Evolutionary conservation across 2,329 filamentous ascomycete species (phyloP).

Genomic region (Aspergillus pseudoterreus): DNA sequence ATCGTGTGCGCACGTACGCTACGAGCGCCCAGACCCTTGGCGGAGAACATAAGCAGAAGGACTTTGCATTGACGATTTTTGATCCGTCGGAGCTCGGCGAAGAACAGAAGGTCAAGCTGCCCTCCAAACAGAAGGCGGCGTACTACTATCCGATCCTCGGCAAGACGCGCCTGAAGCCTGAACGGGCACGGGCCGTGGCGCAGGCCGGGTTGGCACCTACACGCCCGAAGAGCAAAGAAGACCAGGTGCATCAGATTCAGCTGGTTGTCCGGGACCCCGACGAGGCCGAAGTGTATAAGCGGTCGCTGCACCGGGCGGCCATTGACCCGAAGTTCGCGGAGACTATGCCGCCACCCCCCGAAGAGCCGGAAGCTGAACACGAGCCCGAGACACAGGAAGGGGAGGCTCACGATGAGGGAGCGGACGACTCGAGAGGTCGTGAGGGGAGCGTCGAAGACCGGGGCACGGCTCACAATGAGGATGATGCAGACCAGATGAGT

Average conservation of each 20-base stretch:
- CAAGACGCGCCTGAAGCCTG: constrained; percentile 54
- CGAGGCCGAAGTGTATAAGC: constrained; percentile 47
- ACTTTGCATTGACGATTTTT: constrained; percentile 58
- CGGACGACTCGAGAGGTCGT: background rate
- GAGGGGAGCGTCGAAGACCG: constrained; percentile 7
- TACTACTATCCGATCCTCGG: constrained; percentile 61
- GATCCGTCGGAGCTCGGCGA: constrained; percentile 40
- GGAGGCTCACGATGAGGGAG: constrained; percentile 10
- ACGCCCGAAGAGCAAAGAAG: constrained; percentile 38
- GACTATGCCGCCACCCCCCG: constrained; percentile 31
- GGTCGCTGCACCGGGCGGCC: constrained; percentile 42
- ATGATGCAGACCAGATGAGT: constrained; percentile 18
- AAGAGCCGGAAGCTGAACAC: constrained; percentile 10
- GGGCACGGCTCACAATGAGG: constrained; percentile 4
- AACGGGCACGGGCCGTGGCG: constrained; percentile 42
- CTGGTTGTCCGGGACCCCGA: constrained; percentile 50
- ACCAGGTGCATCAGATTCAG: constrained; percentile 52
- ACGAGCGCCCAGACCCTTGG: constrained; percentile 53
- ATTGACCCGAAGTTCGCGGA: constrained; percentile 44
- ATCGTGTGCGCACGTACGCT: constrained; percentile 59
- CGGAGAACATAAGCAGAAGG: constrained; percentile 51
- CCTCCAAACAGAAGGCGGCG: constrained; percentile 49
- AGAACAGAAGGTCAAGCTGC: constrained; percentile 7
- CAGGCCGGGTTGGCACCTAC: constrained; percentile 39
- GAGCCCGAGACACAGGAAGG: constrained; percentile 10